Base-by-base conservation (phyloP, 1,284 basidiomycete species). In the Sporisorium exsertum region DNA sequence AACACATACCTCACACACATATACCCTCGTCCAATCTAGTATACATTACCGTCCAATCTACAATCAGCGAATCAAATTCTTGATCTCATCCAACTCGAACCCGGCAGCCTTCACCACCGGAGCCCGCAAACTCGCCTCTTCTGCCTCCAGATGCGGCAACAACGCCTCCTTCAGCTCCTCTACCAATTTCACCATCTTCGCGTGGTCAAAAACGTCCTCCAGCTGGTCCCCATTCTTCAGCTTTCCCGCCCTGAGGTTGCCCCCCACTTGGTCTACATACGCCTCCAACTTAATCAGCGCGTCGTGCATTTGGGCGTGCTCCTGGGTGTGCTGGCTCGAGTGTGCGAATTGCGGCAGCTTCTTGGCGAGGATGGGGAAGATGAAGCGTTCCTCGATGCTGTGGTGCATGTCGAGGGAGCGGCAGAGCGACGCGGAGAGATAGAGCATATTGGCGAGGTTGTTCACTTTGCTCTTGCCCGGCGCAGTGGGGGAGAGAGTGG, bases 311-410 rank as follows among this genome's bases (percentile, higher is more conserved):
- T 49, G 35, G 7, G 12, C 64, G 54, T 81, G 80, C 37, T 81
- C 80, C 35, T 56, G 46, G 4, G 67, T 62, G 58, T 81, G 80
- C 26, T 68, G 72, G 12, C 51, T 55, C 13, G 59, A 72, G 46
- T 64, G 33, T 0, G 40, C 79, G 50, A 84, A 84, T 26, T 78
- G 70, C 4, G 82, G 81, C 40, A 84, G 65, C 27, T 72, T 66
- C 16, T 56, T 65, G 20, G 80, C 78, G 29, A 84, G 70, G 5
- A 51, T 59, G 9, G 82, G 82, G 62, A 84, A 84, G 59, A 84
- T 76, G 62, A 72, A 67, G 4, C 64, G 58, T 27, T 84, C 82
- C 56, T 84, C 82, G 55, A 84, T 84, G 5, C 29, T 56, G 50
- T 84, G 82, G 50, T 84, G 82, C 51, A 59, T 72, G 24, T 81